phyloP scores from a whole-genome alignment of 257 asterid genomes.

The Mentha longifolia region DNA sequence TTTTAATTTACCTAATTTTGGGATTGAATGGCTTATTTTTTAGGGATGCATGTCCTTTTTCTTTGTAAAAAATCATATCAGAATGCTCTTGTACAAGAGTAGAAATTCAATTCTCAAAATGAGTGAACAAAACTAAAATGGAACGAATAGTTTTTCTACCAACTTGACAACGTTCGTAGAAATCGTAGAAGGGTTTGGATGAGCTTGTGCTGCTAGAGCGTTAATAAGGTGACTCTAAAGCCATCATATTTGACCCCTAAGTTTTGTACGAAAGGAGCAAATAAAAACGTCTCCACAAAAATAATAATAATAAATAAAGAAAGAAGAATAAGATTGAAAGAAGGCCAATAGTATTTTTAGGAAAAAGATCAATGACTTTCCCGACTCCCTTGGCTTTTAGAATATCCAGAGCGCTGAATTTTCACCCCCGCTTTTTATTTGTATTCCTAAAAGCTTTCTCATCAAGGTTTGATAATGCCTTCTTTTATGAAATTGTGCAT shows the following conservation, averaged over 20 bases:
- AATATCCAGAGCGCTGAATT: background rate
- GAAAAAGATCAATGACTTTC: background rate
- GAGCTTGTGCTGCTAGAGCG: background rate
- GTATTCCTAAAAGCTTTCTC: slow-evolving; percentile 7
- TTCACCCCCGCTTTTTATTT: background rate
- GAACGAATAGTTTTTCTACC: background rate
- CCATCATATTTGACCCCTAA: background rate
- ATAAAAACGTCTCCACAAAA: background rate
- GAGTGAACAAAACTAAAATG: background rate
- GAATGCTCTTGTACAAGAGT: background rate
- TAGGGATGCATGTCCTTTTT: background rate
- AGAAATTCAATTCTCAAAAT: background rate
- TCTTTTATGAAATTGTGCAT: slow-evolving; percentile 20
- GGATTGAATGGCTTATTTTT: background rate
- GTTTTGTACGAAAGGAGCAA: background rate
- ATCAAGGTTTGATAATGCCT: slow-evolving; percentile 16
- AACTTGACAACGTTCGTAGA: background rate
- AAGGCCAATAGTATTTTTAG: background rate
- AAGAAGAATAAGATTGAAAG: background rate
- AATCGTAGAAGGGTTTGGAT: background rate
- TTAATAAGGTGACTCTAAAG: background rate
- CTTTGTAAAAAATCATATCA: no score
- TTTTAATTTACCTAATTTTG: background rate
- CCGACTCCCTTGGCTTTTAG: background rate
- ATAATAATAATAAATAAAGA: background rate